Base-by-base conservation (phyloP, 768 basidiomycete genomes). In the Rubroboletus pulcherrimus region DNA sequence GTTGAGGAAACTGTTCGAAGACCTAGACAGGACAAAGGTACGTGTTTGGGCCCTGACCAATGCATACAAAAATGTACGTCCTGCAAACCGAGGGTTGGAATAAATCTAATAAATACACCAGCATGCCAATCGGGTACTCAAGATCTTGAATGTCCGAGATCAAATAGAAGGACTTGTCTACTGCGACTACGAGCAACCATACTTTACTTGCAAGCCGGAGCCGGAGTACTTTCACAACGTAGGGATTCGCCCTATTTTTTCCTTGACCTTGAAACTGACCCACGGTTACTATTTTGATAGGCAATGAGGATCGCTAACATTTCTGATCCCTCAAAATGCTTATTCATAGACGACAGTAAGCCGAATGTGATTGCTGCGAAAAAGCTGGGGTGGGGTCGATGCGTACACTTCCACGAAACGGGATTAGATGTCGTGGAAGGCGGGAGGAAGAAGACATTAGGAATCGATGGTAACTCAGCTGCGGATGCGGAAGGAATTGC, bases 41-140 rank as follows among this genome's bases (percentile, higher is more conserved):
- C 80, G 83, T n/a, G 84, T 93, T 5, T 93, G 91, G 91, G 90
- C 81, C 3, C 71, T 93, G 41, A 94, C 92, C 4, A 94, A 94
- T 65, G 92, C 92, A 11, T 93, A 92, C 68, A 77, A 78, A 53
- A 75, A 81, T 24, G 91, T 91, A 69, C 21, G 71, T 52, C 29
- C 12, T n/a, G 43, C 78, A 71, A 40, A 37, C 6, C 19, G 9
- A 35, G 24, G 21, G 19, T 30, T 34, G 24, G 38, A 34, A n/a
- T 26, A 8, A 53, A 41, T 52, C 63, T 60, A 40, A 60, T 21
- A 7, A 46, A 48, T 8, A 40, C 19, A 34, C 5, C 61, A 94
- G 91, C 92, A 94, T 68, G 92, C 92, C 12, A 74, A 81, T 62
- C 81, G 92, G 21, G 92, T 94, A 2, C 78, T 94, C 53, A 75